A percentile compares a stretch with the other conserved stretches of the same genome.
phyloP scores from a whole-genome alignment of 2,329 filamentous ascomycete genomes.

The Macrophomina tecta region DNA sequence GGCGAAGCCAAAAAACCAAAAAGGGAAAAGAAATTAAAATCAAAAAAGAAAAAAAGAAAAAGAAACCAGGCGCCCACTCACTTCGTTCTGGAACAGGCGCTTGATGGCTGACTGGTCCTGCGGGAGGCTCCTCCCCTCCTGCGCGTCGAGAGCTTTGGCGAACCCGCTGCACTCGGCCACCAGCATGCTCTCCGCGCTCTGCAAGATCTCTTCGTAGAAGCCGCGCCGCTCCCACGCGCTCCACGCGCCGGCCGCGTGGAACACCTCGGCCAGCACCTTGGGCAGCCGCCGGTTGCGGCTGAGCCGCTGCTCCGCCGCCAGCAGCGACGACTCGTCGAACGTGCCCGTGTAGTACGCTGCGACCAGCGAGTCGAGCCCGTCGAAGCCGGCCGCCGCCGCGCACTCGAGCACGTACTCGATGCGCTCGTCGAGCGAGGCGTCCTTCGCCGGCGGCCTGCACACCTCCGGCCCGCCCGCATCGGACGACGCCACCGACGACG shows the following conservation, averaged over 20 bases:
- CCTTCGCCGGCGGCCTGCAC: background rate
- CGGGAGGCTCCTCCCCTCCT: background rate
- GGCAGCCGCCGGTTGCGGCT: slow-evolving; percentile 5
- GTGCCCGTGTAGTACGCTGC: background rate
- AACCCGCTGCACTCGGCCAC: background rate
- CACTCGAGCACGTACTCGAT: slow-evolving; percentile 5
- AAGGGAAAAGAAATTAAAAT: background rate
- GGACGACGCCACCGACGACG: background rate
- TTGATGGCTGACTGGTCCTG: background rate
- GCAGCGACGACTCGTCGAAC: background rate
- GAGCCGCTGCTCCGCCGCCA: slow-evolving; percentile 7
- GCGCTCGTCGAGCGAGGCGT: background rate
- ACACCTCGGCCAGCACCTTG: background rate
- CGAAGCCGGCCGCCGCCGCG: background rate
- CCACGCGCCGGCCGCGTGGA: background rate
- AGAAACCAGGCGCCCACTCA: background rate
- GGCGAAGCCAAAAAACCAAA: background rate
- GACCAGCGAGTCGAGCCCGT: background rate
- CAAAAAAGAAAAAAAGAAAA: background rate
- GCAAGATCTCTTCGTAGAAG: slow-evolving; percentile 3
- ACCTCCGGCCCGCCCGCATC: background rate
- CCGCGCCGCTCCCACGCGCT: slow-evolving; percentile 3
- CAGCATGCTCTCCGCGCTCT: background rate
- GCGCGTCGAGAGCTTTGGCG: background rate
- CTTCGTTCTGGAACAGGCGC: background rate